A percentile compares a stretch with the other conserved stretches of the same genome.
These are phyloP conservation scores for Fusarium sp. DNA, from an alignment of 2,329 filamentous ascomycete species.

Conservation along the genomic window DNA sequence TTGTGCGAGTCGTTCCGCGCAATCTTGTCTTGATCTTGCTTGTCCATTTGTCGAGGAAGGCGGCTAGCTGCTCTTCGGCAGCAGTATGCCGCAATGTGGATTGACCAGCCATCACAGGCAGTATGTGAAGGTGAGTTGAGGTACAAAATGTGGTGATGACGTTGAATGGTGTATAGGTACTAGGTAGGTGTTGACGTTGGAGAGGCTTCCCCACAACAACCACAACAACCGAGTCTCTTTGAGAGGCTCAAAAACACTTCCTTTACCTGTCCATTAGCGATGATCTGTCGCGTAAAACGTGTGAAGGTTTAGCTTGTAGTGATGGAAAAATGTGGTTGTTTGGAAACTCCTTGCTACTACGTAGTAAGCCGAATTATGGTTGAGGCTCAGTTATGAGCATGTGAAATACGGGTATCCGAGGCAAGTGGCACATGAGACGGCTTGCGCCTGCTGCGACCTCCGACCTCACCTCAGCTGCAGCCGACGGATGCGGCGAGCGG, in stretches of 20 bases:
- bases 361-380: conserved; percentile 13
- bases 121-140: background rate
- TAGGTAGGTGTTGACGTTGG: conserved; percentile 13
- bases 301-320: conserved; percentile 6
- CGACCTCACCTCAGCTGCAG: conserved; percentile 39
- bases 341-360: conserved; percentile 8
- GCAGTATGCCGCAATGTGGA: conserved; percentile 80
- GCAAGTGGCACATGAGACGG: conserved; percentile 47
- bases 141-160: conserved; percentile 29
- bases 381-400: conserved; percentile 43
- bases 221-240: conserved; percentile 33
- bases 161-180: conserved; percentile 9
- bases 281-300: conserved; percentile 1
- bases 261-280: conserved; percentile 43
- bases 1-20: conserved; percentile 75
- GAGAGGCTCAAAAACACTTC: conserved; percentile 28
- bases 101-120: conserved; percentile 80
- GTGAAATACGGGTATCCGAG: conserved; percentile 50
- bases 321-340: conserved; percentile 9
- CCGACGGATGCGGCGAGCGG: conserved; percentile 46
- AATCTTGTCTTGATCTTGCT: conserved; percentile 66
- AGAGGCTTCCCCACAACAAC: conserved; percentile 44
- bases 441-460: conserved; percentile 30
- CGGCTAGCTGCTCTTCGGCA: conserved; percentile 75
- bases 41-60: conserved; percentile 72